Evolutionary conservation across 2,329 filamentous ascomycete species (phyloP), one percentile per base, ranked within the genome.

Genomic region (Xylaria sp.): DNA sequence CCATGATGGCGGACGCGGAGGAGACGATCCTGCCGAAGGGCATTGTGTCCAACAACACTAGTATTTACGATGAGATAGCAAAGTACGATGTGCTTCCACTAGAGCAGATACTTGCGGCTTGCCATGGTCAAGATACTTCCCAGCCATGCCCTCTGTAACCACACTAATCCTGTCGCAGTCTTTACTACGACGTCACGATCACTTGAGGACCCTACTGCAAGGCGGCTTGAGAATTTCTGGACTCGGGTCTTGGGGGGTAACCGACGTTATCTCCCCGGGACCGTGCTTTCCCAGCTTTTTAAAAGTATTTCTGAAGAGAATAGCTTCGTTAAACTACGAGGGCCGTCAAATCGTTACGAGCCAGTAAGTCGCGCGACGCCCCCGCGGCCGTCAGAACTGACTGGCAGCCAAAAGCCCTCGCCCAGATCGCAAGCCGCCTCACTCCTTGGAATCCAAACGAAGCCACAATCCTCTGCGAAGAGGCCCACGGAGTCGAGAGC

Each of bases 181-280:
- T 87, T 86, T 62, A 84, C 83, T 9, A 83, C 78, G 24, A 86
- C 82, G 16, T 80, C 81, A 57, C 80, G 81, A 63, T 78, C 78
- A 60, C 75, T 86, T 26, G 75, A 78, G 54, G 83, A 87, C 61
- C 84, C 84, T n/a, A 86, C 82, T 2, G 82, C 83, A 22, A 80
- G 79, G 54, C 81, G 84, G 17, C 71, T 86, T 18, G 84, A 87
- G 65, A 83, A 86, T 63, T 85, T 86, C 61, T 87, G 84, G 84
- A 86, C 83, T 79, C 83, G 86, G 63, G 81, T 87, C 49, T 83
- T 82, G 77, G 83, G 83, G 29, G 86, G 84, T 61, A 73, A 84
- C 58, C 74, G 79, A 22, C 76, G 79, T 29, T 66, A 76, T 48
- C 72, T 86, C 44, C 79, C 80, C 43, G 84, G 81, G 38, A 73